Evolutionary conservation across 495 filamentous ascomycete species (phyloP).

Genomic region (Stereocaulon alpinum): DNA sequence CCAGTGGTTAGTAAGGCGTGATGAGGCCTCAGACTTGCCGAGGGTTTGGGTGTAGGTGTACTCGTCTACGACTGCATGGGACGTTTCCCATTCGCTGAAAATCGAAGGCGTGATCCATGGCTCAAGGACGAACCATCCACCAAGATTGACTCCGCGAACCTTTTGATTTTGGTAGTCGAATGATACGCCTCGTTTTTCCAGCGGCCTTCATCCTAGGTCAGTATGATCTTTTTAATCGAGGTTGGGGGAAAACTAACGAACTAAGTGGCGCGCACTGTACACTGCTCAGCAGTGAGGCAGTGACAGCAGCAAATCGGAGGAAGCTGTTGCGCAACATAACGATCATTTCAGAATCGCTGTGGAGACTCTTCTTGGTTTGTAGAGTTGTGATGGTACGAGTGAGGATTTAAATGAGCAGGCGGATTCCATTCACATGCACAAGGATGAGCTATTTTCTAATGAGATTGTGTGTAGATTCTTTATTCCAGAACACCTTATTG

Average conservation of each 20-base stretch:
- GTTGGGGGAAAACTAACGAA: slow-evolving; percentile 24
- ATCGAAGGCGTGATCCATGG: slow-evolving; percentile 60
- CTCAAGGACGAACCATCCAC: slow-evolving; percentile 42
- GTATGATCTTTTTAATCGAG: slow-evolving; percentile 6
- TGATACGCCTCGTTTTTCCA: slow-evolving; percentile 27
- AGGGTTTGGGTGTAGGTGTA: slow-evolving; percentile 45
- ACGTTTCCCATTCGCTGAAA: slow-evolving; percentile 35
- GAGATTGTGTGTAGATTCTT: not conserved
- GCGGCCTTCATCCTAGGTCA: slow-evolving; percentile 23
- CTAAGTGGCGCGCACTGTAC: slow-evolving; percentile 28
- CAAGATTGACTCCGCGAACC: slow-evolving; percentile 38
- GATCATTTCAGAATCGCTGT: slow-evolving; percentile 5
- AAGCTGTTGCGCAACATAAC: slow-evolving; percentile 32
- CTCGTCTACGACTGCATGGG: slow-evolving; percentile 49
- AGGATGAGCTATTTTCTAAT: not conserved
- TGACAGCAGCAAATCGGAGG: slow-evolving; percentile 30
- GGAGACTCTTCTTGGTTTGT: not conserved
- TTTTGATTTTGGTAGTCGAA: slow-evolving; percentile 32
- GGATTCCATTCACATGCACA: slow-evolving; percentile 13
- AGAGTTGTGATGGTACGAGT: not conserved
- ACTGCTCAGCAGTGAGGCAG: slow-evolving; percentile 29
- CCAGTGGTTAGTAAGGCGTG: slow-evolving; percentile 47
- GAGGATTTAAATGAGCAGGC: not conserved
- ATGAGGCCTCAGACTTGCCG: slow-evolving; percentile 39
- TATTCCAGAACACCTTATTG: not conserved